These are phyloP conservation scores for Camelina laxa DNA, from an alignment of 345 rosid genomes.

Conservation along the genomic window DNA sequence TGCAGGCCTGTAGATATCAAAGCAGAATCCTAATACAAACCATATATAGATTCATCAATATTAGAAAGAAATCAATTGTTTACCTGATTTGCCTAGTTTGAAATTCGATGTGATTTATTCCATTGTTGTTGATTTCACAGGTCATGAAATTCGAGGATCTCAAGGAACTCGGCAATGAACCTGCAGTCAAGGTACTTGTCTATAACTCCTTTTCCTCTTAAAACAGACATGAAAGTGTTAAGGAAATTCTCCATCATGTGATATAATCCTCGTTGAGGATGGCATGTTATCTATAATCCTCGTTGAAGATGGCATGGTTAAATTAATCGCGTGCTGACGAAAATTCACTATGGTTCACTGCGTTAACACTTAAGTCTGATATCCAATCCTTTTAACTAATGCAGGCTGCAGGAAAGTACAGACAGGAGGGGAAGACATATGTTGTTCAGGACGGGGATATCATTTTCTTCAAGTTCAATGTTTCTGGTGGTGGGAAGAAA, in stretches of 20 bases:
- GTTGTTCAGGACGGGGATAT: slow-evolving; percentile 94
- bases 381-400: not conserved
- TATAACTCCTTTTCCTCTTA: slow-evolving; percentile 1
- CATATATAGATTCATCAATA: slow-evolving; percentile 1
- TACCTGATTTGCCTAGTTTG: slow-evolving; percentile 11
- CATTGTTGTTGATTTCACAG: slow-evolving; percentile 47
- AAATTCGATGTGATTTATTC: slow-evolving; percentile 7
- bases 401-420: slow-evolving; percentile 94
- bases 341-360: not conserved
- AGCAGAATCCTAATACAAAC: slow-evolving; percentile 1
- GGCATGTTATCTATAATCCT: not conserved
- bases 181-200: slow-evolving; percentile 82
- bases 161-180: slow-evolving; percentile 84
- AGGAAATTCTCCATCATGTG: not conserved
- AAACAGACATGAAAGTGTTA: not conserved
- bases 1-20: not conserved
- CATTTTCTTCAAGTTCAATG: slow-evolving; percentile 96
- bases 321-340: not conserved
- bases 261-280: not conserved
- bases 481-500: slow-evolving; percentile 97
- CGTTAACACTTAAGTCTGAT: not conserved
- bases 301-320: slow-evolving; percentile 1
- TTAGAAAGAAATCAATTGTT: not conserved
- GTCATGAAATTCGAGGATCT: slow-evolving; percentile 98
- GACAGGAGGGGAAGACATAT: slow-evolving; percentile 94